These are phyloP conservation scores for Stagonosporopsis chrysanthemi DNA, from an alignment of 2,329 filamentous ascomycete species.

Conservation along the genomic window DNA sequence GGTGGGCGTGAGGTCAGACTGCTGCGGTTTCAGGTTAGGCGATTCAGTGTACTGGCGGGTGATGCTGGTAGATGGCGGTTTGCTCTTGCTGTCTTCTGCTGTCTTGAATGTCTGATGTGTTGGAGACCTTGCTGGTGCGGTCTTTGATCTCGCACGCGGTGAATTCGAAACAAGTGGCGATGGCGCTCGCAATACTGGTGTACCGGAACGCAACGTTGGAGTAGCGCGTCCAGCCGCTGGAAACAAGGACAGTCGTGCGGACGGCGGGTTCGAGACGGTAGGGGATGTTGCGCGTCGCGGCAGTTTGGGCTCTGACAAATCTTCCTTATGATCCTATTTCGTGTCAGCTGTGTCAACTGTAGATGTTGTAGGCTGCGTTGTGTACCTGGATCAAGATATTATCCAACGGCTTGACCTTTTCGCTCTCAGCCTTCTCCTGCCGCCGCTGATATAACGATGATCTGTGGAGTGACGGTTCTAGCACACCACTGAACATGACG, in stretches of 20 bases:
- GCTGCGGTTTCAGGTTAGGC: conserved; percentile 23
- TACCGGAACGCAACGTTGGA: conserved; percentile 13
- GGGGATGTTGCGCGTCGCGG: conserved; percentile 47
- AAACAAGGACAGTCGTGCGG: conserved; percentile 44
- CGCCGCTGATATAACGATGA: conserved; percentile 46
- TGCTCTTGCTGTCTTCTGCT: conserved; percentile 12
- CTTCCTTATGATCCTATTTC: conserved; percentile 26
- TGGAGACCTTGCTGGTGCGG: conserved; percentile 41
- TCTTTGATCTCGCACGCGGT: conserved; percentile 36
- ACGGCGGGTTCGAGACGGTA: conserved; percentile 35
- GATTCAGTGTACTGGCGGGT: conserved; percentile 19
- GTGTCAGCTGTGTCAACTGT: conserved; percentile 8
- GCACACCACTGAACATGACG: conserved; percentile 85
- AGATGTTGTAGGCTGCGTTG: not conserved
- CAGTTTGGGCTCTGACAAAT: conserved; percentile 27
- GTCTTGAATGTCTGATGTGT: conserved; percentile 32
- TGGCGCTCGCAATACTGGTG: conserved; percentile 26
- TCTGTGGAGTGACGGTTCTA: conserved; percentile 56
- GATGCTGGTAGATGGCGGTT: conserved; percentile 11
- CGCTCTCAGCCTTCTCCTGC: conserved; percentile 45
- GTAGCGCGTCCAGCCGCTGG: conserved; percentile 33
- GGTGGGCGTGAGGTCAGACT: conserved; percentile 34
- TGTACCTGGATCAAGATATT: conserved; percentile 45
- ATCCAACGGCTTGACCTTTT: conserved; percentile 45
- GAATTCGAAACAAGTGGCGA: conserved; percentile 35